Base-by-base conservation (phyloP, 179 eudicot species). In the Kewa caespitosa region DNA sequence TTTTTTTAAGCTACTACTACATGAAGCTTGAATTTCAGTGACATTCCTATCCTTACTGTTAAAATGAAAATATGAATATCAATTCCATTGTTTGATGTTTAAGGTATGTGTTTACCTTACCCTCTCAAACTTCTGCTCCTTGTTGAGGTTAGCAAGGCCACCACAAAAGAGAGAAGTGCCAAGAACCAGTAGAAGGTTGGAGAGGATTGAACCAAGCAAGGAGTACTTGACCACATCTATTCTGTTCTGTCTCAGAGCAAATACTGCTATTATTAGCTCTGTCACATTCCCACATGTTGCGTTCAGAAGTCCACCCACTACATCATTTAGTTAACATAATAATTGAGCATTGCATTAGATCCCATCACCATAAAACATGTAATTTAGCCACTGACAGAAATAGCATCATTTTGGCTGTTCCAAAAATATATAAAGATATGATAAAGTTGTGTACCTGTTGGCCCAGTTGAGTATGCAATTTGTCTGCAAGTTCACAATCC, bases 281-380 rank as follows among this genome's bases (percentile, higher is more conserved):
- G 98, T 89, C 7, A 87, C 98, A 88, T 94, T 94, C 41, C 98
- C 98, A 77, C 98, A 94, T 39, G 98, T 92, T 59, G 97, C 98
- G 77, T 94, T 94, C 66, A 94, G 80, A 25, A 94, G 92, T 66
- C 98, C 97, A 71, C 98, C 98, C 80, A 89, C 98, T 94, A 91
- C 77, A 72, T 46, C 20, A 4, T 54, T 18, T 9, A 4, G 6
- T 57, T 57, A 6, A 0, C n/a, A n/a, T n/a, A n/a, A n/a, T n/a
- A n/a, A n/a, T n/a, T n/a, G n/a, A n/a, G n/a, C n/a, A n/a, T n/a
- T n/a, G n/a, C n/a, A n/a, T n/a, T n/a, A n/a, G n/a, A n/a, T 57
- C 30, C 2, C 20, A 3, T 46, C 13, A 46, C 54, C 20, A 46
- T 12, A 17, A 46, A 6, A 46, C 54, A 46, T n/a, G n/a, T n/a